Evolutionary conservation across 176 grass and related monocot genomes (phyloP).

Genomic region (Urochloa ruziziensis): DNA sequence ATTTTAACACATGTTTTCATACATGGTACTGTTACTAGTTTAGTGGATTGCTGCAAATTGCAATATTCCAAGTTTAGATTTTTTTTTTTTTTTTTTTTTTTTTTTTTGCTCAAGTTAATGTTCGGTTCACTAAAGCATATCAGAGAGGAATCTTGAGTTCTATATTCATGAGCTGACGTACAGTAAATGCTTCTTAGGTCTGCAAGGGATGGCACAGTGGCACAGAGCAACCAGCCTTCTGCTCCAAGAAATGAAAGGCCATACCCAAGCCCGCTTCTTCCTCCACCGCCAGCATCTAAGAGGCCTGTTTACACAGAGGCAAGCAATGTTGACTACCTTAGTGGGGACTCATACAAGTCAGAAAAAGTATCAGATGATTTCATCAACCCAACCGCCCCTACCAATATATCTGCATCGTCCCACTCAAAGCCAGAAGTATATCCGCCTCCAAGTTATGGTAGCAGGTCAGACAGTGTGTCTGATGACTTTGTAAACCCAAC

Average conservation of each 20-base stretch:
- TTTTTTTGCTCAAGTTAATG: background rate
- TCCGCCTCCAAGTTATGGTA: slow-evolving; percentile 20
- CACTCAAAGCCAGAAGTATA: slow-evolving; percentile 33
- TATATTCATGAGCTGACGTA: slow-evolving; percentile 25
- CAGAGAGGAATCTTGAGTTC: background rate
- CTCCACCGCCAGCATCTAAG: slow-evolving; percentile 73
- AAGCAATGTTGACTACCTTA: slow-evolving; percentile 57
- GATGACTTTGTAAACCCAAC: slow-evolving; percentile 57
- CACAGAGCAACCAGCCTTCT: slow-evolving; percentile 47
- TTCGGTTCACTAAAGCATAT: background rate
- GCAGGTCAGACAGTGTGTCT: slow-evolving; percentile 24
- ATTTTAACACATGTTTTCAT: background rate
- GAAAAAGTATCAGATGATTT: slow-evolving; percentile 48
- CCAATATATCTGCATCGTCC: slow-evolving; percentile 36
- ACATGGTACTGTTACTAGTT: slow-evolving; percentile 23
- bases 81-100: background rate
- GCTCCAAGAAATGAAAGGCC: slow-evolving; percentile 42
- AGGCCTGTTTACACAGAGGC: slow-evolving; percentile 56
- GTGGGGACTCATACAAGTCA: slow-evolving; percentile 62
- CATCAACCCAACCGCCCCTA: slow-evolving; percentile 47
- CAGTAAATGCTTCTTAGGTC: slow-evolving; percentile 53
- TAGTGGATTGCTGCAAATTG: background rate
- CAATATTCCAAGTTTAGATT: background rate
- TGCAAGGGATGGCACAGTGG: slow-evolving; percentile 57
- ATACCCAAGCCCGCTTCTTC: slow-evolving; percentile 57